Evolutionary conservation across 2,329 filamentous ascomycete genomes (phyloP).

Genomic region (Beauveria asiatica): DNA sequence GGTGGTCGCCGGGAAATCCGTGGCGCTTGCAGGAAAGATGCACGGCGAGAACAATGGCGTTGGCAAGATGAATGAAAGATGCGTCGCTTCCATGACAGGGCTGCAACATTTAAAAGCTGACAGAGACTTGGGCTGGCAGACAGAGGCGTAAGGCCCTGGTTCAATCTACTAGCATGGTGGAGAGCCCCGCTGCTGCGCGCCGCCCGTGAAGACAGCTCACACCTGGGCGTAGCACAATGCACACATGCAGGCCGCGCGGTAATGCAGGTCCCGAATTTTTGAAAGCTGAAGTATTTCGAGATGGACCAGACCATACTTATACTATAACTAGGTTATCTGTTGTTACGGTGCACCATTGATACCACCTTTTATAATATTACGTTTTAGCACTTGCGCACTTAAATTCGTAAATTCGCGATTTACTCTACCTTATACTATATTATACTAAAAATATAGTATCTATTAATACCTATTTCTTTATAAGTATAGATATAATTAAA

Average conservation of each 20-base stretch:
- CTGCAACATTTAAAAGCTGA: constrained; percentile 4
- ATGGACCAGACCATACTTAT: not conserved
- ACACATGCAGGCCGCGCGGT: not conserved
- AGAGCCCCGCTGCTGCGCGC: not conserved
- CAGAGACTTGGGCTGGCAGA: not conserved
- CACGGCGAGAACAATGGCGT: not conserved
- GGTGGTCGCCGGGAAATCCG: not conserved
- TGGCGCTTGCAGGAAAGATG: not conserved
- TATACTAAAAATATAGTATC: too few species aligned
- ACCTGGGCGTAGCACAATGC: not conserved
- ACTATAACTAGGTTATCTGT: too few species aligned
- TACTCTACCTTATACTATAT: too few species aligned
- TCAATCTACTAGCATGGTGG: constrained; percentile 6
- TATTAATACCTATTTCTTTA: too few species aligned
- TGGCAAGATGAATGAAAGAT: not conserved
- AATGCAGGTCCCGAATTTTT: not conserved
- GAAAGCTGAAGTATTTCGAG: not conserved
- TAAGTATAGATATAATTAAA: too few species aligned
- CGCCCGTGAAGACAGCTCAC: not conserved
- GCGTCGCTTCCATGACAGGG: not conserved
- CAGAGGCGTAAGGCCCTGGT: not conserved
- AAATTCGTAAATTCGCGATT: too few species aligned
- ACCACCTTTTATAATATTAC: too few species aligned
- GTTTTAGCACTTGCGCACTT: too few species aligned
- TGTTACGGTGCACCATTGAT: too few species aligned